These are phyloP conservation scores for Gyrodon lividus DNA, from an alignment of 768 basidiomycete genomes.

Conservation along the genomic window DNA sequence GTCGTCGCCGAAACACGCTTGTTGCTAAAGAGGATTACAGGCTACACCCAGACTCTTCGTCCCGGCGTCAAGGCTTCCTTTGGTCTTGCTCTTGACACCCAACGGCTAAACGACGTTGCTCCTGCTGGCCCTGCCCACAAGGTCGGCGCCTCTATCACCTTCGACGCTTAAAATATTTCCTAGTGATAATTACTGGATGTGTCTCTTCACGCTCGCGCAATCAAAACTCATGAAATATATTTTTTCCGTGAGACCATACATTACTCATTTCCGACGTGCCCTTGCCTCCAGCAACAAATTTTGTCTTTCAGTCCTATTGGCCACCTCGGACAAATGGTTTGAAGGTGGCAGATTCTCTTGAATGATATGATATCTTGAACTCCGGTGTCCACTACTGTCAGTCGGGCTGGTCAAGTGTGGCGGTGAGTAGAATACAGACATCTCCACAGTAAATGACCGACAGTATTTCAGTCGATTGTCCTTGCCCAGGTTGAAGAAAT, in stretches of 20 bases:
- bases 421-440: not conserved
- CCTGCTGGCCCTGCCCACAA: constrained; percentile 75
- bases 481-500: too few species aligned
- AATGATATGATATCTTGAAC: not conserved
- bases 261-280: too few species aligned
- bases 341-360: too few species aligned
- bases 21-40: constrained; percentile 34
- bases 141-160: constrained; percentile 73
- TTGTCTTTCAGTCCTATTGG: too few species aligned
- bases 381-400: not conserved
- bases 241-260: too few species aligned
- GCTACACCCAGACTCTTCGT: constrained; percentile 91
- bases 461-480: not conserved
- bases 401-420: too few species aligned
- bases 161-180: constrained; percentile 56
- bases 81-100: constrained; percentile 94
- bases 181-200: constrained; percentile 20
- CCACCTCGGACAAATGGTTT: too few species aligned
- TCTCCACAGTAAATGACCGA: not conserved
- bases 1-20: not conserved
- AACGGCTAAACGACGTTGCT: constrained; percentile 76
- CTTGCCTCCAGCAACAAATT: too few species aligned
- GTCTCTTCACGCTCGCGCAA: not conserved
- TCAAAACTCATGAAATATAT: constrained; percentile 14
- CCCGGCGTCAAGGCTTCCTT: constrained; percentile 92